Conservation (phyloP, 2,329 filamentous ascomycete genomes). For the Colletotrichum sp. region DNA sequence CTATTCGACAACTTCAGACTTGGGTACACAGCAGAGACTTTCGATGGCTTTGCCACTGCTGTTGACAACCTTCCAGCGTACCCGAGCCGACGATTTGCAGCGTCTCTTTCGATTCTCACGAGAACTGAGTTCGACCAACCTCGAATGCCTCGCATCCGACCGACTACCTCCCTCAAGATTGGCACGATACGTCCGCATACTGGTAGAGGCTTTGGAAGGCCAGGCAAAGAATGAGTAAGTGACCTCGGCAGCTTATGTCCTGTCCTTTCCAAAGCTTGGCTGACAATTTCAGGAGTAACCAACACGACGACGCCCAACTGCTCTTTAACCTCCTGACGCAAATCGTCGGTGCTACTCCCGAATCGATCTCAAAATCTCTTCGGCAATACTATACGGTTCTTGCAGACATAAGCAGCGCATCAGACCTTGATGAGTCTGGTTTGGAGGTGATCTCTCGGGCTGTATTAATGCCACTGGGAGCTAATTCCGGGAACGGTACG, state of each 20-base stretch:
- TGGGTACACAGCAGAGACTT: constrained; percentile 39
- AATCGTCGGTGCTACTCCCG: constrained; percentile 31
- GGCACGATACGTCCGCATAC: constrained; percentile 37
- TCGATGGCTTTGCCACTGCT: constrained; percentile 51
- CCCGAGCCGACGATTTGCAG: constrained; percentile 49
- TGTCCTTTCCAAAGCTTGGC: background rate
- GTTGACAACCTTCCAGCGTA: constrained; percentile 53
- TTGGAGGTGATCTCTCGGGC: constrained; percentile 21
- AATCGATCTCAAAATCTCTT: constrained; percentile 30
- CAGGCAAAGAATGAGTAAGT: background rate
- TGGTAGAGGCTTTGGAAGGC: constrained; percentile 38
- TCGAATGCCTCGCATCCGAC: constrained; percentile 37
- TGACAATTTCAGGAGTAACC: constrained; percentile 13
- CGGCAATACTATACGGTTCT: constrained; percentile 46
- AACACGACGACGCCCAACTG: constrained; percentile 27
- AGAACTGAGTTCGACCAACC: constrained; percentile 44
- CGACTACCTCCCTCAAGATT: constrained; percentile 34
- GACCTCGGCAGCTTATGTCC: background rate
- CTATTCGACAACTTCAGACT: constrained; percentile 45
- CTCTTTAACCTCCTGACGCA: constrained; percentile 41
- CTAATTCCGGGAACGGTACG: constrained; percentile 11
- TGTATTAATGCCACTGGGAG: constrained; percentile 24
- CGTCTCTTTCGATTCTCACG: constrained; percentile 51
- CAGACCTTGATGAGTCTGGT: constrained; percentile 1
- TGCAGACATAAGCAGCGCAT: constrained; percentile 34